Percentiles rank a stretch among this genome's conserved stretches.
These are phyloP conservation scores for Yarrowia osloensis DNA, from an alignment of 805 yeast genomes.

Conservation along the genomic window DNA sequence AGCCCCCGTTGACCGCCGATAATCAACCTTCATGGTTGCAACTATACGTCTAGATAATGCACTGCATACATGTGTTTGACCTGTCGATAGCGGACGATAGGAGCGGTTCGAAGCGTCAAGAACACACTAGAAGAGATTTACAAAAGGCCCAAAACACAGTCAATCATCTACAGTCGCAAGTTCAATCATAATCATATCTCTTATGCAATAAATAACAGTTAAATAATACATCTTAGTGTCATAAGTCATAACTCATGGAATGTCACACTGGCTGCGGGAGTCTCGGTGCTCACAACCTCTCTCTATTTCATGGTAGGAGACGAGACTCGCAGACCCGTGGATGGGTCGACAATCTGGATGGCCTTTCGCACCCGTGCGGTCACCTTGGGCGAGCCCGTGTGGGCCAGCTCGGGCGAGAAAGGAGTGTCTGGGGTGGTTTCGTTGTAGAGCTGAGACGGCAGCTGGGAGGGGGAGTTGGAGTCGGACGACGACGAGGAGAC, in stretches of 20 bases:
- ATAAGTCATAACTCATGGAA: slow-evolving; percentile 24
- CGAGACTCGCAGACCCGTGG: slow-evolving; percentile 46
- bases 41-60: slow-evolving; percentile 19
- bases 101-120: not conserved
- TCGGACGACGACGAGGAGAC: slow-evolving; percentile 19
- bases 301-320: slow-evolving; percentile 25
- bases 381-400: slow-evolving; percentile 26
- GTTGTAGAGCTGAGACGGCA: slow-evolving; percentile 17
- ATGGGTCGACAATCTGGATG: slow-evolving; percentile 59
- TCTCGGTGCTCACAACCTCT: not conserved
- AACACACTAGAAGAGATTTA: not conserved
- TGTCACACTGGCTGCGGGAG: not conserved
- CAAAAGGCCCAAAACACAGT: not conserved
- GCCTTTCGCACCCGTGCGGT: slow-evolving; percentile 38
- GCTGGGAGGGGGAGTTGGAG: slow-evolving; percentile 25
- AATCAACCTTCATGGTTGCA: slow-evolving; percentile 21
- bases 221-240: slow-evolving; percentile 28
- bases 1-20: too few relatives aligned
- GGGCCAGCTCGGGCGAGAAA: slow-evolving; percentile 12
- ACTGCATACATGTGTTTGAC: not conserved
- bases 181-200: slow-evolving; percentile 22
- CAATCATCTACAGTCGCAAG: not conserved
- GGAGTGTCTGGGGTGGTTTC: slow-evolving; percentile 22
- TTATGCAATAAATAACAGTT: slow-evolving; percentile 29
- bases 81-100: not conserved